Base-by-base conservation (phyloP, 306 rosid species). In the Vigna reflexopilosa region DNA sequence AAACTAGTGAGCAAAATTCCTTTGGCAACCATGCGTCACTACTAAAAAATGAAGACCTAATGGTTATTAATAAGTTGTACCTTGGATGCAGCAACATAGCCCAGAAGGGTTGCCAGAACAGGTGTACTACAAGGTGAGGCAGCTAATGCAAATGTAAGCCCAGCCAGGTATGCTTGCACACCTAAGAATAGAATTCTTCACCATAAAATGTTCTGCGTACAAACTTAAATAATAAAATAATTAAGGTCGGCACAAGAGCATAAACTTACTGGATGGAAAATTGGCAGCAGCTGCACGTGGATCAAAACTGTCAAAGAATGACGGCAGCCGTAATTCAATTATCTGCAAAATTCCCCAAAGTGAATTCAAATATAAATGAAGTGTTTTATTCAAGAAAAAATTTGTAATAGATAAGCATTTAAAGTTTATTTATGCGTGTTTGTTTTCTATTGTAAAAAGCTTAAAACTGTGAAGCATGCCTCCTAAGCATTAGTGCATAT, bases 81-180 rank as follows among this genome's bases (percentile, higher is more conserved):
- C 98, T 94, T 94, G 67, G 98, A 94, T 57, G 97, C 82, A 49
- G 98, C 98, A 52, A 94, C 98, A 86, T 92, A 94, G 75, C 92
- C 97, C 34, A 94, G 83, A 70, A 94, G 78, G 62, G 92, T 85
- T 45, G 97, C 98, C 71, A 94, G 85, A 75, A 94, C 97, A 47
- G 97, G 97, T 14, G 97, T 94, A 81, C 97, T 92, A 81, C 98
- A 94, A 56, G 97, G 98, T 32, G 98, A 94, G 84, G 98, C 97
- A 63, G 97, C 98, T 84, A 92, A 86, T 61, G 97, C 98, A 86
- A 94, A 94, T 30, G 98, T 90, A 82, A 90, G 98, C 79, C 98
- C 98, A 59, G 97, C 97, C 44, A 94, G 86, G 85, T 92, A 94
- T 51, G 98, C 98, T 87, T 92, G 97, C 77, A 92, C 96, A 67